Percentiles rank a stretch among this genome's conserved stretches.
These are phyloP conservation scores for Corchorus capsularis DNA, from an alignment of 345 rosid genomes.

Conservation along the genomic window DNA sequence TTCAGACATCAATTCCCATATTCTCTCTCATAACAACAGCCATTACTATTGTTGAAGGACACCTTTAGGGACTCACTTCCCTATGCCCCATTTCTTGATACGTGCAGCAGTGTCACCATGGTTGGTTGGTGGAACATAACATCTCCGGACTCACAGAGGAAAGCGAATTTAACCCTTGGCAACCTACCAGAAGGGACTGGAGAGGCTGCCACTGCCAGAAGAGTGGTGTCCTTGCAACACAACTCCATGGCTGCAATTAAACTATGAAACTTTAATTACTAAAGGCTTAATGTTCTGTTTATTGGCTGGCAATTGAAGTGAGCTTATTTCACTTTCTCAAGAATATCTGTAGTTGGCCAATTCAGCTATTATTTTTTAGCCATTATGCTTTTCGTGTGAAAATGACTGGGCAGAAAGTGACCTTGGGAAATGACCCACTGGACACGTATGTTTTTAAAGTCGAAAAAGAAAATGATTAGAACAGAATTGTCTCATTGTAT, in stretches of 20 bases:
- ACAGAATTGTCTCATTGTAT: neutral
- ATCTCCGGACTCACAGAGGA: neutral
- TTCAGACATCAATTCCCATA: neutral
- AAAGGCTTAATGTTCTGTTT: neutral
- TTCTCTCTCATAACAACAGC: constrained; percentile 1
- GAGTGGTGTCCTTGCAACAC: neutral
- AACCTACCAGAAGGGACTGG: neutral
- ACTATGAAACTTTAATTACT: neutral
- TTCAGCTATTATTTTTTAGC: neutral
- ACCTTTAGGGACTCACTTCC: neutral
- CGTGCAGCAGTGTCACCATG: constrained; percentile 13
- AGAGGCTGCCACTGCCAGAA: constrained; percentile 13
- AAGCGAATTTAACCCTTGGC: constrained; percentile 4
- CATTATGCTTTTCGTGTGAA: neutral
- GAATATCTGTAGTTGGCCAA: neutral
- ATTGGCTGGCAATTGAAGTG: neutral
- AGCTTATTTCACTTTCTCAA: neutral
- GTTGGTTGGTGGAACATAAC: constrained; percentile 29
- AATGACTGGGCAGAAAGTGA: constrained; percentile 1
- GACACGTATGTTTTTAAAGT: neutral
- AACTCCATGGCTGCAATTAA: neutral
- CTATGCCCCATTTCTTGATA: constrained; percentile 2
- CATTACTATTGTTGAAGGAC: constrained; percentile 13
- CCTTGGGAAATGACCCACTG: neutral
- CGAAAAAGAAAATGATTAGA: neutral